A percentile compares a stretch with the other conserved stretches of the same genome.
Evolutionary conservation across 371 early-diverging fungal species (phyloP).

Genomic region (Rhizomucor pusillus): DNA sequence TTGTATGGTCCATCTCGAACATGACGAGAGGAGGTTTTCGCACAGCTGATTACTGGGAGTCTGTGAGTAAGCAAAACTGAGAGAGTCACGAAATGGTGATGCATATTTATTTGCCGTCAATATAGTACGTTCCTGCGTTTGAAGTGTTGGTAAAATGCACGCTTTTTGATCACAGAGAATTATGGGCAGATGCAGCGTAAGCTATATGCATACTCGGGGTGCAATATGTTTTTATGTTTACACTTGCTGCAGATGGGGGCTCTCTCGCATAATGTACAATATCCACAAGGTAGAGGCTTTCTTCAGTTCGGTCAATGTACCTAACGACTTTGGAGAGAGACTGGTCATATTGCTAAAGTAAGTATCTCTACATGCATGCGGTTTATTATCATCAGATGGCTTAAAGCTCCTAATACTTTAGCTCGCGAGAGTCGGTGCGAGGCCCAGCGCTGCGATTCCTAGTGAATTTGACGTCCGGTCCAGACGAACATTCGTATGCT

Average conservation of each 20-base stretch:
- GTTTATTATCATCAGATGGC: too few relatives aligned
- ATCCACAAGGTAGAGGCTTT: conserved; percentile 48
- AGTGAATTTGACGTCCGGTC: conserved; percentile 58
- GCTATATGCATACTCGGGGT: too few relatives aligned
- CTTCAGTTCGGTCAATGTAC: conserved; percentile 14
- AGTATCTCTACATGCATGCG: too few relatives aligned
- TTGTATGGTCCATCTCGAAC: conserved; percentile 44
- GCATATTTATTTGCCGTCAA: neutral
- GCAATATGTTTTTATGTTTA: neutral
- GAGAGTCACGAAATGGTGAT: neutral
- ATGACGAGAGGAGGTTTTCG: conserved; percentile 48
- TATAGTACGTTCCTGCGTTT: conserved; percentile 53
- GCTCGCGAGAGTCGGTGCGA: conserved; percentile 5
- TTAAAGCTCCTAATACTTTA: too few relatives aligned
- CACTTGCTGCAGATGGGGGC: conserved; percentile 61
- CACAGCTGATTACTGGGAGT: conserved; percentile 30
- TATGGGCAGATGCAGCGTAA: conserved; percentile 55
- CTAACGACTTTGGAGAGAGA: conserved; percentile 20
- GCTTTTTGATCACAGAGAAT: conserved; percentile 45
- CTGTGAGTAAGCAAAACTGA: conserved; percentile 11
- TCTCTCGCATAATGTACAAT: conserved; percentile 56
- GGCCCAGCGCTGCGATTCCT: conserved; percentile 42
- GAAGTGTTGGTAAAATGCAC: conserved; percentile 42
- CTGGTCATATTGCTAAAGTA: conserved; percentile 30
- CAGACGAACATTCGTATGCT: conserved; percentile 34